Evolutionary conservation across 768 basidiomycete species (phyloP).

Genomic region (Rhodotorula toruloides): DNA sequence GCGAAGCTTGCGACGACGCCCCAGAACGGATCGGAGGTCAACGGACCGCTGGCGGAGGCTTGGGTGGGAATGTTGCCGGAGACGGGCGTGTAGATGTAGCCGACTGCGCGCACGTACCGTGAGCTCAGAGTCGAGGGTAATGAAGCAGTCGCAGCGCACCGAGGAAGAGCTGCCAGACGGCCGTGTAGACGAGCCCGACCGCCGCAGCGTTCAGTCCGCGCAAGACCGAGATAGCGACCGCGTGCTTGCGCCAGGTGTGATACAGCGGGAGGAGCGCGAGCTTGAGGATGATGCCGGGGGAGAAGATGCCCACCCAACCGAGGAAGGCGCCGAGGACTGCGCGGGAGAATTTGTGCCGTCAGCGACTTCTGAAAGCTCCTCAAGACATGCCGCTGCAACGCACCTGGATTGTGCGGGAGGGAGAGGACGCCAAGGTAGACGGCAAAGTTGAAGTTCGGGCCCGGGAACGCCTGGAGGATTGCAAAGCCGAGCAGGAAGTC

Average conservation of each 20-base stretch:
- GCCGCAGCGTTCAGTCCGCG: constrained; percentile 46
- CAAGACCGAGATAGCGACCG: constrained; percentile 33
- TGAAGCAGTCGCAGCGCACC: constrained; percentile 2
- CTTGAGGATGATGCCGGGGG: constrained; percentile 50
- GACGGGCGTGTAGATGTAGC: constrained; percentile 29
- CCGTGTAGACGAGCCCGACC: constrained; percentile 42
- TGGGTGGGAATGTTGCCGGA: not conserved
- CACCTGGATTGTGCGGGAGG: constrained; percentile 24
- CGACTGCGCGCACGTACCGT: constrained; percentile 35
- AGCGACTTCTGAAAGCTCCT: not conserved
- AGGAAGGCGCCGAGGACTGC: constrained; percentile 51
- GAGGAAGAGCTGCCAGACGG: constrained; percentile 30
- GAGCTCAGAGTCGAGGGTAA: constrained; percentile 12
- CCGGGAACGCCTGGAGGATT: constrained; percentile 45
- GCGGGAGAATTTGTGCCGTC: constrained; percentile 25
- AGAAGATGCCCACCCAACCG: constrained; percentile 55
- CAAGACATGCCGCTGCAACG: constrained; percentile 4
- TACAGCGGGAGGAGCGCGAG: constrained; percentile 44
- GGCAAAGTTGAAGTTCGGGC: constrained; percentile 57
- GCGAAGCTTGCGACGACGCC: constrained; percentile 50
- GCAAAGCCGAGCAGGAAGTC: constrained; percentile 57
- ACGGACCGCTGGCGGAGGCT: constrained; percentile 10
- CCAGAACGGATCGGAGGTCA: constrained; percentile 53
- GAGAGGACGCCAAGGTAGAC: constrained; percentile 56
- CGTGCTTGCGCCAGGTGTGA: constrained; percentile 23